phyloP scores from a whole-genome alignment of 371 early-diverging fungal species.

The Saksenaea oblongispora region DNA sequence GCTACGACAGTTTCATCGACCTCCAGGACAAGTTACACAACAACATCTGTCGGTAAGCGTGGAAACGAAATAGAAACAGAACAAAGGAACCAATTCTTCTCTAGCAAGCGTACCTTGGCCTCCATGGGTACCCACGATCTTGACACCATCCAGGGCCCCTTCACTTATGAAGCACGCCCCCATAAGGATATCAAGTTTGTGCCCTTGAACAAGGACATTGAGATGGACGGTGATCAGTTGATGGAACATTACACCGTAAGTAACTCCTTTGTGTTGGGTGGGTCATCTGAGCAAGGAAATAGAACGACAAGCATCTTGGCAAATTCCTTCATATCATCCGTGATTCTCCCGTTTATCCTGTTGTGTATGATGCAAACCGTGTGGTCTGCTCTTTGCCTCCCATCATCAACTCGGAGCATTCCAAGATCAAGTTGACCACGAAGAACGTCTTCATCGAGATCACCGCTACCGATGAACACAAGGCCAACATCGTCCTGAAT shows the following conservation, averaged over 20 bases:
- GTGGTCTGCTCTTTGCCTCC: slow-evolving; percentile 98
- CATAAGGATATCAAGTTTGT: slow-evolving; percentile 93
- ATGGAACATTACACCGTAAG: slow-evolving; percentile 86
- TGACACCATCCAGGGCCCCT: slow-evolving; percentile 93
- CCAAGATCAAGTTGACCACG: slow-evolving; percentile 96
- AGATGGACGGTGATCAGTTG: slow-evolving; percentile 87
- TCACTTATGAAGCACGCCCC: slow-evolving; percentile 91
- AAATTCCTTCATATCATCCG: slow-evolving; percentile 94
- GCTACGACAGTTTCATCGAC: slow-evolving; percentile 97
- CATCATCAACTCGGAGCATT: slow-evolving; percentile 98
- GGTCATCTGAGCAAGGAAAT: neutral
- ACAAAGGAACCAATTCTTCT: neutral
- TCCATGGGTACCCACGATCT: slow-evolving; percentile 99
- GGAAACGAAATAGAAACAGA: neutral
- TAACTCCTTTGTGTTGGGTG: neutral
- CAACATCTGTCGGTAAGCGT: slow-evolving; percentile 86
- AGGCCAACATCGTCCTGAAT: slow-evolving; percentile 92
- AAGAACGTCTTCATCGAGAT: slow-evolving; percentile 99
- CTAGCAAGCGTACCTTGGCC: slow-evolving; percentile 92
- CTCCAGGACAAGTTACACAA: slow-evolving; percentile 99
- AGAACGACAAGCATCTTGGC: slow-evolving; percentile 80
- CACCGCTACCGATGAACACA: slow-evolving; percentile 97
- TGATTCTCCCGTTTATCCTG: slow-evolving; percentile 91
- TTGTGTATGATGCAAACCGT: slow-evolving; percentile 86
- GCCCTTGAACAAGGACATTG: slow-evolving; percentile 92